Percentiles rank a stretch among this genome's conserved stretches.
phyloP scores from a whole-genome alignment of 2,329 filamentous ascomycete species.

The Didymella pinodella region DNA sequence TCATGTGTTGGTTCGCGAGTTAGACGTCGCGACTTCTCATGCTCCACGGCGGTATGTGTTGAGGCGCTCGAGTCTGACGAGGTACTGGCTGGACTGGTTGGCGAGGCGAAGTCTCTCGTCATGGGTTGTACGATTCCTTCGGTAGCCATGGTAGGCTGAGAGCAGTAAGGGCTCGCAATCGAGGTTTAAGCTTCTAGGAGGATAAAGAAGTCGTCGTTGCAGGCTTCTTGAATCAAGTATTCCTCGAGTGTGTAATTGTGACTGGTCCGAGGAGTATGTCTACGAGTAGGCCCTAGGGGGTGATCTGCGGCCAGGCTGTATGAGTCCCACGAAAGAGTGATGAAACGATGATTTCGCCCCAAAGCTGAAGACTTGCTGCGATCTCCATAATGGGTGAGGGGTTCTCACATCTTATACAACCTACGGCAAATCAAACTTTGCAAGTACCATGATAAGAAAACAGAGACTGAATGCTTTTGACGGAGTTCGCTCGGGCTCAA shows the following conservation, averaged over 20 bases:
- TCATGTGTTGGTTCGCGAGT: conserved; percentile 35
- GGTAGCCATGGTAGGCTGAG: conserved; percentile 27
- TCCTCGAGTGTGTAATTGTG: neutral
- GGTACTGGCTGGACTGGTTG: conserved; percentile 10
- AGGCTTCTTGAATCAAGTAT: neutral
- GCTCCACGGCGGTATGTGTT: conserved; percentile 26
- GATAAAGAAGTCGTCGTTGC: neutral
- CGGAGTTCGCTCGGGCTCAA: conserved; percentile 26
- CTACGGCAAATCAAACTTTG: conserved; percentile 11
- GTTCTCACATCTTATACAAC: conserved; percentile 15
- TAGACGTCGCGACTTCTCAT: conserved; percentile 26
- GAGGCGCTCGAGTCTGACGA: conserved; percentile 24
- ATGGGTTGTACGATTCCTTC: conserved; percentile 23
- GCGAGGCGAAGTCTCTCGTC: conserved; percentile 26
- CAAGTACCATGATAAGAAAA: conserved; percentile 9
- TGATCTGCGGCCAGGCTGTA: neutral
- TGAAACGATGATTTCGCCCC: conserved; percentile 5
- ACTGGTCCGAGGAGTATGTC: neutral
- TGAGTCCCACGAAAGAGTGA: conserved; percentile 3
- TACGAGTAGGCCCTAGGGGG: neutral
- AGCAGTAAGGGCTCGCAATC: neutral
- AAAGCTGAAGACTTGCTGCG: conserved; percentile 7
- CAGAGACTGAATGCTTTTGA: conserved; percentile 5
- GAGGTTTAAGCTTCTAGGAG: neutral
- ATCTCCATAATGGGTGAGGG: conserved; percentile 11